Base-by-base conservation (phyloP, 139 green algal species). In the Tetradesmus lagerheimii region DNA sequence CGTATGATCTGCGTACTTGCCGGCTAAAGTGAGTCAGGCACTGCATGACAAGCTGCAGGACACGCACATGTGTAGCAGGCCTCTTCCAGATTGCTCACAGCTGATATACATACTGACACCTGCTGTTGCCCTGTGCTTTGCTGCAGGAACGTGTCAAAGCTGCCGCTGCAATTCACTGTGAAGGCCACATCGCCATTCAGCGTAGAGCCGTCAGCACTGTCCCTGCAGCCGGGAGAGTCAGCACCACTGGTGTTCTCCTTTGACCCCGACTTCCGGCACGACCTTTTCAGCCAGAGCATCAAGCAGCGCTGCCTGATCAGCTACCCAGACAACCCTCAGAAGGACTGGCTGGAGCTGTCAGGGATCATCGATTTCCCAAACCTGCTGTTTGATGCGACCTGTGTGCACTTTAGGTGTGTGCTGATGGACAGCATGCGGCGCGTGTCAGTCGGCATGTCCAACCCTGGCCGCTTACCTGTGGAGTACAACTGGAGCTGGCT, bases 291-390 rank as follows among this genome's bases (percentile, higher is more conserved):
- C 45, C 83, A 87, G 35, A 77, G 88, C 39, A 57, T 86, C 20
- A 90, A 89, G 82, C 90, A 93, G 37, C 95, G 94, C 84, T 86
- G 96, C 76, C 75, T 91, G 35, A 90, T 98, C 14, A 86, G 85
- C 20, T 98, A 96, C 92, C 67, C 86, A 31, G 95, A 98, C 88
- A 97, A 96, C 89, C 93, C 94, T 15, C 94, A 97, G 89, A 93
- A 90, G 18, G 96, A 98, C 85, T 62, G 31, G 0, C 41, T 98
- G 38, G 94, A 97, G 31, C 86, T 98, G 23, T 23, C 89, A 37
- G 96, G 90, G 34, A 90, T 93, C 57, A 93, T 97, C 31, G 91
- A 95, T 66, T 97, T 95, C 85, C 96, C 96, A 31, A 98, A 98
- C 90, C 83, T 98, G 50, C 18, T 89, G 39, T 86, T 95, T 57